phyloP scores from a whole-genome alignment of 2,329 filamentous ascomycete species.

The Arthrinium phaeospermum region DNA sequence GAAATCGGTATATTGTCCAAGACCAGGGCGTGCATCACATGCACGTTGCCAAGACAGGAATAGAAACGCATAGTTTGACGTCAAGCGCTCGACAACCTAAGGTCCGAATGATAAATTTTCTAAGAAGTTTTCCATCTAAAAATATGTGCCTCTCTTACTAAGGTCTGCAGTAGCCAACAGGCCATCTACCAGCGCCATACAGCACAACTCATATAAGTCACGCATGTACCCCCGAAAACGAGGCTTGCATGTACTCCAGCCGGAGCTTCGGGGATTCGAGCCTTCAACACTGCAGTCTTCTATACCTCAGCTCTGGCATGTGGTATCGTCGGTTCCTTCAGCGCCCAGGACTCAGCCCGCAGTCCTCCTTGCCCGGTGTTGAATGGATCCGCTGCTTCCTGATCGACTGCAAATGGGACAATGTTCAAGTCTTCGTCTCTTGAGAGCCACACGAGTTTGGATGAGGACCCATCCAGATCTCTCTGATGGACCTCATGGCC shows the following conservation, averaged over 20 bases:
- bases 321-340: neutral
- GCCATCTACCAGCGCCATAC: neutral
- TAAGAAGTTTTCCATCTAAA: neutral
- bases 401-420: too few relatives aligned
- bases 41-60: neutral
- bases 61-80: neutral
- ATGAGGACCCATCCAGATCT: too few relatives aligned
- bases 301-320: neutral
- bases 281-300: neutral
- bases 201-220: neutral
- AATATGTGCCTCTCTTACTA: neutral
- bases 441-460: too few relatives aligned
- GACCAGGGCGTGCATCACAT: neutral
- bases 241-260: neutral
- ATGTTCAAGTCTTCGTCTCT: too few relatives aligned
- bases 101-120: neutral
- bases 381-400: neutral
- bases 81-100: neutral
- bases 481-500: too few relatives aligned
- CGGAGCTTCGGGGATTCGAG: neutral
- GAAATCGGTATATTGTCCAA: neutral
- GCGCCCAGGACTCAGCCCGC: too few relatives aligned
- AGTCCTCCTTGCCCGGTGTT: too few relatives aligned
- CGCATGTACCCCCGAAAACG: neutral
- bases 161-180: neutral